Evolutionary conservation across 106 monocot genomes (phyloP), one percentile per base, ranked within the genome.

Genomic region (Vanilla planifolia): DNA sequence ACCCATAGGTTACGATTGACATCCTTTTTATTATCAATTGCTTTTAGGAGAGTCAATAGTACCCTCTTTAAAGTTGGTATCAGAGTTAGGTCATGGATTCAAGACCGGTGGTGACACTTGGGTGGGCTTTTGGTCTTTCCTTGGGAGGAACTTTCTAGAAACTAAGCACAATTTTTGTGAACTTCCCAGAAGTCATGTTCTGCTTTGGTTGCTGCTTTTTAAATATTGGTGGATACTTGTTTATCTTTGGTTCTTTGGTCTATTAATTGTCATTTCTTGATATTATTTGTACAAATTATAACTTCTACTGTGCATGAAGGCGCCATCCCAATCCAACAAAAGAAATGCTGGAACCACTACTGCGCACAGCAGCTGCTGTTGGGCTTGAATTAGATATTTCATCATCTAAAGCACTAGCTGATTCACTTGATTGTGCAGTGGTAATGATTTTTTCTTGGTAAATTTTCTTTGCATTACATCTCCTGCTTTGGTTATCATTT

Each of bases 291-390:
- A 51, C 25, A 30, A 30, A 48, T 58, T 15, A 2, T 67, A 20
- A 15, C 23, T 39, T 69, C 59, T 48, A 16, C 25, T 56, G 39
- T 77, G 65, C 5, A 51, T 72, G 39, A 32, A 98, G 96, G 69
- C 96, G 96, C 7, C 96, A 98, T 75, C 96, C 96, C 37, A 81
- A 43, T 51, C 96, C 96, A 43, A 98, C 96, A 0, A 98, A 98
- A 33, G 91, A 98, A 60, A 98, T 98, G 96, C 81, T 98, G 44
- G 96, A 98, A 71, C 96, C 96, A 57, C 75, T 98, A 55, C 37
- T 98, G 37, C 88, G 79, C 0, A 98, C 82, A 16, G 86, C 91
- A 62, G 77, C 79, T 74, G 76, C 96, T 68, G 75, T 98, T 60
- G 91, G 91, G 56, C 63, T 98, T 36, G 75, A 77, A 67, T 81